These are phyloP conservation scores for Quercus tomentella DNA, from an alignment of 331 rosid species.

Conservation along the genomic window DNA sequence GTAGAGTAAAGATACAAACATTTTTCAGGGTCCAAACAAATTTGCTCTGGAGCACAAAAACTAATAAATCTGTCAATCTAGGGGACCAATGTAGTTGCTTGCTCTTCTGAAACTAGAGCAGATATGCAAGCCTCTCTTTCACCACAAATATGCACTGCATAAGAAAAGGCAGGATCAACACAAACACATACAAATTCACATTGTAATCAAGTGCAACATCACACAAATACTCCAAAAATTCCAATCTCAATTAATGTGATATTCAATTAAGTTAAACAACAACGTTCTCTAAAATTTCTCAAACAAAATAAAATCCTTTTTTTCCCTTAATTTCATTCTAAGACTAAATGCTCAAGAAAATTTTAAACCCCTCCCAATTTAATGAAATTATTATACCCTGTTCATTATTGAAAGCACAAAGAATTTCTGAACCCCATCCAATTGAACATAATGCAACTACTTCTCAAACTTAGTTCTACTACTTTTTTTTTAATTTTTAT, in stretches of 20 bases:
- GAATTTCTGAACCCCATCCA: no score
- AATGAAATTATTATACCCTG: no score
- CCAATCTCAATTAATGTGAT: neutral
- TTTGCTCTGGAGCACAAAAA: constrained; percentile 64
- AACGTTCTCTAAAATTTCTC: neutral
- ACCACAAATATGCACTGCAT: constrained; percentile 11
- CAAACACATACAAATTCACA: neutral
- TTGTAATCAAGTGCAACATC: neutral
- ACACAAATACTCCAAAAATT: neutral
- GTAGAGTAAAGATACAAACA: constrained; percentile 34
- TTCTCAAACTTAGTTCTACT: no score
- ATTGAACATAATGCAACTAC: no score
- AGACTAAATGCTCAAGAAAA: no score
- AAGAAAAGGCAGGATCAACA: neutral
- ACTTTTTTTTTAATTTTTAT: no score
- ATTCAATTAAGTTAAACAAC: neutral
- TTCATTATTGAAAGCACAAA: no score
- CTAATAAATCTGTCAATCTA: constrained; percentile 47
- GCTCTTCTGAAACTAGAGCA: constrained; percentile 45
- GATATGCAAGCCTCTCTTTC: constrained; percentile 71
- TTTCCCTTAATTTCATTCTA: no score
- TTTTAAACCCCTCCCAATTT: neutral
- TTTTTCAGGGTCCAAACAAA: constrained; percentile 74
- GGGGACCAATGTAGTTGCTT: constrained; percentile 41
- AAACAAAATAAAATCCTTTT: neutral